Percentiles rank a stretch among this genome's conserved stretches.
Evolutionary conservation across 805 yeast species (phyloP).

Genomic region (Yarrowia sp.): DNA sequence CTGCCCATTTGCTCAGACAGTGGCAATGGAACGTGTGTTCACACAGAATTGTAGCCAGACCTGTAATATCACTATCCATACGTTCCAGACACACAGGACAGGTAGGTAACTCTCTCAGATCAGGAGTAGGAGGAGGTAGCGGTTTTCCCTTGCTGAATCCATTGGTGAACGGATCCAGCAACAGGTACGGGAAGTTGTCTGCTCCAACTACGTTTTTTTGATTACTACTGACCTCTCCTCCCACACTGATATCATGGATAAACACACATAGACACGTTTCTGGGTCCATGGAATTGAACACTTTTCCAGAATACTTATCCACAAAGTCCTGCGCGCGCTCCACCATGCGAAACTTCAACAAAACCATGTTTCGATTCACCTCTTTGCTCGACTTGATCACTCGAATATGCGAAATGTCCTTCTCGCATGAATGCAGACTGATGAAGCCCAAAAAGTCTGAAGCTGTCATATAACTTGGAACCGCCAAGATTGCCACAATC

Average conservation of each 20-base stretch:
- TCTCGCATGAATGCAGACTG: conserved; percentile 63
- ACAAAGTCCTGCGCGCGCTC: conserved; percentile 69
- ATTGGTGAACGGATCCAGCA: conserved; percentile 69
- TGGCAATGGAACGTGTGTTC: conserved; percentile 93
- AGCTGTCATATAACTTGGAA: conserved; percentile 86
- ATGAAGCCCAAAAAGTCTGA: conserved; percentile 83
- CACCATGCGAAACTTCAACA: conserved; percentile 71
- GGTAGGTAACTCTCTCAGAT: conserved; percentile 74
- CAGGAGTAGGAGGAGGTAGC: conserved; percentile 45
- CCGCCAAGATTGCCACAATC: conserved; percentile 79
- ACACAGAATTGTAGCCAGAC: conserved; percentile 85
- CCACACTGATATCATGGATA: conserved; percentile 49
- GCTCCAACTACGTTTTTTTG: background rate
- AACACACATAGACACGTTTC: conserved; percentile 81
- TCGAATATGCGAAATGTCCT: conserved; percentile 70
- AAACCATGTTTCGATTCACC: conserved; percentile 69
- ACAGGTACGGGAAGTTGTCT: conserved; percentile 66
- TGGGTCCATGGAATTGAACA: conserved; percentile 87
- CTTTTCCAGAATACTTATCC: conserved; percentile 69
- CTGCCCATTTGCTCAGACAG: conserved; percentile 87
- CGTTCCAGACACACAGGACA: conserved; percentile 93
- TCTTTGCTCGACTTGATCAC: conserved; percentile 66
- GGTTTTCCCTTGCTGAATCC: conserved; percentile 39
- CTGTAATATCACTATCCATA: conserved; percentile 81
- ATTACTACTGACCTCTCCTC: conserved; percentile 1